Percentiles rank a stretch among this genome's conserved stretches.
These are phyloP conservation scores for Ophiocordyceps robertsii DNA, from an alignment of 2,329 filamentous ascomycete genomes.

Conservation along the genomic window DNA sequence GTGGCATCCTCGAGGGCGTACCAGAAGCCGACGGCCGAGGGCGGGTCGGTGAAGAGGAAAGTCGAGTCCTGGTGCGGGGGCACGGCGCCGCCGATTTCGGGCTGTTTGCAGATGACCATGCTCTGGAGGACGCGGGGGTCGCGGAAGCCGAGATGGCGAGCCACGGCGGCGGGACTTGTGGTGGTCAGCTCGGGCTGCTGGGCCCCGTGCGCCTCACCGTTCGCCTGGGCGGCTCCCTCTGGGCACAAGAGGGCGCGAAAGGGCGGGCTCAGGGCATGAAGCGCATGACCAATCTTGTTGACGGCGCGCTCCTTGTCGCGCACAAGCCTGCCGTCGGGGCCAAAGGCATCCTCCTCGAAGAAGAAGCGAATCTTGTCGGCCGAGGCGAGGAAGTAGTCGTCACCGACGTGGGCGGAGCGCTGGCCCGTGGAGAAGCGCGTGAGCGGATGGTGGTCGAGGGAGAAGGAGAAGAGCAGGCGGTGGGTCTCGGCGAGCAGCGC, in stretches of 20 bases:
- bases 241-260: constrained; percentile 42
- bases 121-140: constrained; percentile 76
- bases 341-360: constrained; percentile 90
- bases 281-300: constrained; percentile 76
- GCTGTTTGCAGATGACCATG: constrained; percentile 98
- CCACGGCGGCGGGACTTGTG: constrained; percentile 43
- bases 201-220: background rate
- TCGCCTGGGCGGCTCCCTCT: background rate
- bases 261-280: constrained; percentile 55
- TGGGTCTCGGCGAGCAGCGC: constrained; percentile 63
- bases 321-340: constrained; percentile 44
- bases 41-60: constrained; percentile 82
- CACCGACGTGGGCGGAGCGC: constrained; percentile 67
- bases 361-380: constrained; percentile 94
- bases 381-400: constrained; percentile 83
- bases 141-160: constrained; percentile 54
- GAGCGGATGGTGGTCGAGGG: constrained; percentile 75
- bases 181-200: background rate
- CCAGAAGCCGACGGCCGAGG: constrained; percentile 90
- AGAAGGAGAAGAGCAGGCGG: constrained; percentile 59
- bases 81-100: constrained; percentile 85
- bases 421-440: constrained; percentile 84
- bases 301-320: constrained; percentile 77
- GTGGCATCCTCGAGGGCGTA: constrained; percentile 92
- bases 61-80: constrained; percentile 86